Evolutionary conservation across 1,139 yeast genomes (phyloP).

Genomic region (Meyerozyma smithsonii): DNA sequence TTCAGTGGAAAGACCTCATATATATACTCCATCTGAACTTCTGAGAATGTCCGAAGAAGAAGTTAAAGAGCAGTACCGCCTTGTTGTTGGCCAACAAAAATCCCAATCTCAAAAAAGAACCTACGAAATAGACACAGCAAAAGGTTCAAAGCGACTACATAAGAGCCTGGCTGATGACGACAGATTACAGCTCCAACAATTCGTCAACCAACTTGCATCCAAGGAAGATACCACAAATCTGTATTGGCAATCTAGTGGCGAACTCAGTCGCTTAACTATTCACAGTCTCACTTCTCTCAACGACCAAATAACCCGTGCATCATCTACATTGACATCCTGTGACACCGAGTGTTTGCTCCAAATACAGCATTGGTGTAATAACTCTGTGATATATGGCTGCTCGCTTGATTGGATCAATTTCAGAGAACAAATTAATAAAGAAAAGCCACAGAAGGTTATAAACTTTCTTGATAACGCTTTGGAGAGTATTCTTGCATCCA

Average conservation of each 20-base stretch:
- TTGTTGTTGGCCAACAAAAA: not conserved
- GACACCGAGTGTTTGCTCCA: not conserved
- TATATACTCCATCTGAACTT: not conserved
- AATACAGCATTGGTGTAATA: not conserved
- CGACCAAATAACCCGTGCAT: not conserved
- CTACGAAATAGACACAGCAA: not conserved
- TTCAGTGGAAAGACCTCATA: not conserved
- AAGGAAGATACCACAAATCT: not conserved
- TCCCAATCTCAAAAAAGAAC: not conserved
- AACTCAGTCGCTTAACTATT: not conserved
- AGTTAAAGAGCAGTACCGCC: not conserved
- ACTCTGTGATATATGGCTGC: not conserved
- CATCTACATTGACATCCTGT: not conserved
- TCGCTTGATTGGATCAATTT: conserved; percentile 16
- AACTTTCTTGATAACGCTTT: conserved; percentile 16
- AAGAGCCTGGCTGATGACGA: not conserved
- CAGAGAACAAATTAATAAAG: conserved; percentile 35
- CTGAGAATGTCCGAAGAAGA: not conserved
- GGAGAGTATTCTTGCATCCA: conserved; percentile 26
- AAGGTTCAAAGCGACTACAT: not conserved
- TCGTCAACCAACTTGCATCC: not conserved
- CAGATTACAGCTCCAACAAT: not conserved
- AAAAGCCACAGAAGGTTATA: conserved; percentile 34
- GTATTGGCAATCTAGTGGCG: not conserved
- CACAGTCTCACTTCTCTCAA: not conserved